Conservation (phyloP, 129 eudicot species). For the Erigeron canadensis region DNA sequence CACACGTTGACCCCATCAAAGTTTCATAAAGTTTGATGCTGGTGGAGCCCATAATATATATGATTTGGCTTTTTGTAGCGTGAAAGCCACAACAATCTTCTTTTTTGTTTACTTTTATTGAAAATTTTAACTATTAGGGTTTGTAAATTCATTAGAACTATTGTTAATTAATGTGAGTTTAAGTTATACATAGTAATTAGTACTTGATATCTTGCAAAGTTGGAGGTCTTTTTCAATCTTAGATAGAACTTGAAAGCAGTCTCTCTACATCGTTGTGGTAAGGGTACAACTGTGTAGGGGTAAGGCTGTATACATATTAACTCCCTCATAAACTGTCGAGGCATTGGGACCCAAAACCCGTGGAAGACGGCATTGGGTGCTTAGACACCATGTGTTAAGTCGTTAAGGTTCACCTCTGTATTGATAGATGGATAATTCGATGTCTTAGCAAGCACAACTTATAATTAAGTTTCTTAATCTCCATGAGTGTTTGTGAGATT, state of each 20-base stretch:
- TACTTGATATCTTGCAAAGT: no score
- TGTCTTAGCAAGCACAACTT: not conserved
- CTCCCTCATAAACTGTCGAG: no score
- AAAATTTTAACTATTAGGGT: conserved; percentile 3
- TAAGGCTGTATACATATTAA: no score
- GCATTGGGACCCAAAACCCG: no score
- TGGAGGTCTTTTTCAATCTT: no score
- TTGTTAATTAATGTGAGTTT: not conserved
- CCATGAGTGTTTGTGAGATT: not conserved
- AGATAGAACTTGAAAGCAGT: no score
- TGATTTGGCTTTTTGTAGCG: not conserved
- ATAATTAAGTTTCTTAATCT: not conserved
- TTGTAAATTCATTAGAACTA: not conserved
- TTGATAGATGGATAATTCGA: not conserved
- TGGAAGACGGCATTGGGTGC: no score
- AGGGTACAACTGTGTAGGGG: no score
- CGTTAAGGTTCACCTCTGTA: not conserved
- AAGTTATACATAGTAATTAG: not conserved
- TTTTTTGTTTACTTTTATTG: not conserved
- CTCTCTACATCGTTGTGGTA: no score
- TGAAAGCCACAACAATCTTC: not conserved
- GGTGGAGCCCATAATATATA: conserved; percentile 22
- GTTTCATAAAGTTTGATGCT: conserved; percentile 13
- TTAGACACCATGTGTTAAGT: not conserved
- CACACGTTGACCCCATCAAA: conserved; percentile 22